Base-by-base conservation (phyloP, 2,329 filamentous ascomycete species). In the Fusarium decemcellulare region DNA sequence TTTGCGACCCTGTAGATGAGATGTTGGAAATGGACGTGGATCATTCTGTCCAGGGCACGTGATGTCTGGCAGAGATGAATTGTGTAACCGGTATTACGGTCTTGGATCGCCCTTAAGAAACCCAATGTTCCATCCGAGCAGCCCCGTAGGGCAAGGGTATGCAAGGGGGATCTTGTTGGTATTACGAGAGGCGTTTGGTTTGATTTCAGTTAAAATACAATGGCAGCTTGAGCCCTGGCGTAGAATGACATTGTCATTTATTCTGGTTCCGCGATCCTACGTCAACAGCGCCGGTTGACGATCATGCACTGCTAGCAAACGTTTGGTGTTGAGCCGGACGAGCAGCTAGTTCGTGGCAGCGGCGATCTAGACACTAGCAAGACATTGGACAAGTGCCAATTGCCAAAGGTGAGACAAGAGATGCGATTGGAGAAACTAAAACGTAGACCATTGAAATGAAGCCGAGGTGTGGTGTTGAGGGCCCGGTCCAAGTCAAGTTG, bases 341-440 rank as follows among this genome's bases (percentile, higher is more conserved):
- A 27, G 18, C 23, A 8, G 48, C 60, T 59, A 64, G 30, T 52
- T 16, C 29, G 27, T 9, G 55, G 47, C 60, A 68, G 59, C 37
- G 67, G 34, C 47, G 67, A 65, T 70, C 63, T 16, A 36, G 46
- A 9, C 52, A 42, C 63, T 71, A 70, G 37, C 39, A 18, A 34
- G 44, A 37, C 46, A 46, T 39, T 42, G 39, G 18, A 58, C 43
- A 42, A 43, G 12, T 46, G 53, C 59, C 51, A 65, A 18, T 48
- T 27, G 12, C 29, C 40, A 47, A 36, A 14, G 42, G 27, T 39
- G 42, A 34, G 27, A 27, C 32, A 52, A 53, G 18, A 43, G 12
- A 61, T 42, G 30, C 27, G 63, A 58, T 70, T 70, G 54, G 63
- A 44, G 27, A 59, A 7, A 30, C 43, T 47, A 40, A 50, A 39